Base-by-base conservation (phyloP, 2,329 filamentous ascomycete genomes). In the Penicillium sp. region DNA sequence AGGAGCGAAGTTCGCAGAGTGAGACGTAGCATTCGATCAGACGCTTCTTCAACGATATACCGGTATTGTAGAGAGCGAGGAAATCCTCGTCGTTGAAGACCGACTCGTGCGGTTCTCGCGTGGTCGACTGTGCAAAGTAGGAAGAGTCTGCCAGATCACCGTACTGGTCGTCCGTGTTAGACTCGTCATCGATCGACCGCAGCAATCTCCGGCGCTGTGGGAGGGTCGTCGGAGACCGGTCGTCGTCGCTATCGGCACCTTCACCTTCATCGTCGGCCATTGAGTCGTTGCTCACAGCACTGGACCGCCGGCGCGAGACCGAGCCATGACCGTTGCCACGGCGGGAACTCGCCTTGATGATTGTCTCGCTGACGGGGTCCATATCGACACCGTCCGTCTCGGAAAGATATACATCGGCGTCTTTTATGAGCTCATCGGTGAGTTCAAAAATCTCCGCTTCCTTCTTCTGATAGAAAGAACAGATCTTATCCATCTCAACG, bases 1-100 rank as follows among this genome's bases (percentile, higher is more conserved):
- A 98, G 2, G 91, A 97, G 66, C 95, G 94, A 62, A 98, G 80
- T 69, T 96, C 93, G 72, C 91, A 96, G 17, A 97, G 75, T 57
- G 88, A 86, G 40, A 98, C 93, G 65, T 96, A 98, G 53, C 90
- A 76, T 64, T 83, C 83, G 57, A 95, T 82, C 48, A 88, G 85
- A 48, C 90, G 83, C 74, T 95, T 96, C 77, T 97, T 97, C 56
- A 98, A 73, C 62, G 89, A 91, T 57, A 97, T 86, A 24, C 82
- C 83, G 44, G 80, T 76, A 55, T 84, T 82, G 60, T 84, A 85
- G 2, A 87, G 69, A 21, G 80, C 80, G 2, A 85, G 82, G 53
- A 88, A 77, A 57, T 88, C 84, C 58, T 68, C 64, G 34, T 95
- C 88, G 43, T 83, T 83, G 61, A 85, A 86, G 62, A 94, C 86